phyloP scores from a whole-genome alignment of 371 early-diverging fungal species.

The Mucor mucedo region DNA sequence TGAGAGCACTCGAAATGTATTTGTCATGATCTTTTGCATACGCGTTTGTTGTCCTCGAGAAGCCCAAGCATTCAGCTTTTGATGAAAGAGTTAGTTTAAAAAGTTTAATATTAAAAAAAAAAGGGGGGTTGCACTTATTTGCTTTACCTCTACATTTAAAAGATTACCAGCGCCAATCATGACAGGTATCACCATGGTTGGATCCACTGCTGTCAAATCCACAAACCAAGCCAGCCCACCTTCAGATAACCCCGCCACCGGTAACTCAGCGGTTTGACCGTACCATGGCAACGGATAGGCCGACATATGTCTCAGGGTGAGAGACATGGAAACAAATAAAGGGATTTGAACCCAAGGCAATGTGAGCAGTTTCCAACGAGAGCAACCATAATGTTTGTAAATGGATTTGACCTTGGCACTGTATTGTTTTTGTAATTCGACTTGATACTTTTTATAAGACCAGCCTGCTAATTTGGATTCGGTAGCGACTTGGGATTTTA shows the following conservation, averaged over 20 bases:
- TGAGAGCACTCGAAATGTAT: slow-evolving; percentile 62
- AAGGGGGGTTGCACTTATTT: background rate
- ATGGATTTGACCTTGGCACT: slow-evolving; percentile 60
- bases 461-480: slow-evolving; percentile 47
- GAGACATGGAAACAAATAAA: slow-evolving; percentile 72
- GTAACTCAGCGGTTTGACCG: slow-evolving; percentile 37
- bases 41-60: slow-evolving; percentile 47
- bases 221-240: slow-evolving; percentile 75
- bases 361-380: slow-evolving; percentile 66
- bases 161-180: slow-evolving; percentile 71
- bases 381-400: slow-evolving; percentile 65
- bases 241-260: slow-evolving; percentile 56
- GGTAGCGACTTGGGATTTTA: slow-evolving; percentile 53
- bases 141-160: slow-evolving; percentile 70
- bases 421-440: slow-evolving; percentile 59
- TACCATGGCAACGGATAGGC: slow-evolving; percentile 67
- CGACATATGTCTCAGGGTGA: slow-evolving; percentile 71
- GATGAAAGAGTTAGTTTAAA: background rate
- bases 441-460: slow-evolving; percentile 53
- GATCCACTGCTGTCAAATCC: slow-evolving; percentile 73
- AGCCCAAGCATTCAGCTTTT: slow-evolving; percentile 58
- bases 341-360: slow-evolving; percentile 81
- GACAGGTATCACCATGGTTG: slow-evolving; percentile 74
- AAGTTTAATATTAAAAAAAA: too few species aligned
- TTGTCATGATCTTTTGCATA: slow-evolving; percentile 53